These are phyloP conservation scores for Vitis riparia DNA, from an alignment of 164 flowering plant genomes.

Conservation along the genomic window DNA sequence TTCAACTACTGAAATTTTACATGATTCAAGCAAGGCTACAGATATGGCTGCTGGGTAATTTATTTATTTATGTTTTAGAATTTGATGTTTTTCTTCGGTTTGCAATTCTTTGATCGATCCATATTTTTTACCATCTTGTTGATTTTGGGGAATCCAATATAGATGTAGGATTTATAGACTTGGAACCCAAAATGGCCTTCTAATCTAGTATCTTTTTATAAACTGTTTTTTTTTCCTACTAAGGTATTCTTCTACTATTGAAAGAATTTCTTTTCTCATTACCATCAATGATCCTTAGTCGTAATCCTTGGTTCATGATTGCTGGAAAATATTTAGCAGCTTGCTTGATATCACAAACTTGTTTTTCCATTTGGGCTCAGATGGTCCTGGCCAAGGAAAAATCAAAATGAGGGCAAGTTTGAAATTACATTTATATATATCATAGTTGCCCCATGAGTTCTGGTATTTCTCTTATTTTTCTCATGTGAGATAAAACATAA, in stretches of 20 bases:
- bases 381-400: conserved; percentile 31
- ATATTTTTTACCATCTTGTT: too few relatives aligned
- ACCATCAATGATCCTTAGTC: too few relatives aligned
- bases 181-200: too few relatives aligned
- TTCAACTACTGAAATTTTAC: conserved; percentile 53
- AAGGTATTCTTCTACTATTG: too few relatives aligned
- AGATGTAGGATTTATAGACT: too few relatives aligned
- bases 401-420: conserved; percentile 60
- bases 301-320: too few relatives aligned
- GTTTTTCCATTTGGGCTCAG: conserved; percentile 34
- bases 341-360: conserved; percentile 15
- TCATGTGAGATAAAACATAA: background rate
- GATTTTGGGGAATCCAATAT: too few relatives aligned
- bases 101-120: too few relatives aligned
- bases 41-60: conserved; percentile 97
- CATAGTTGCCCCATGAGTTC: conserved; percentile 87
- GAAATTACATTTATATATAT: conserved; percentile 78
- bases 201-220: too few relatives aligned
- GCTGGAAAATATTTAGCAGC: background rate
- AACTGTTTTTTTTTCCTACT: too few relatives aligned
- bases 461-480: background rate
- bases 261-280: too few relatives aligned
- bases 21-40: conserved; percentile 92
- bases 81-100: background rate
- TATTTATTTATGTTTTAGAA: background rate